Conservation (phyloP, 768 basidiomycete genomes). For the Lentinula raphanica region DNA sequence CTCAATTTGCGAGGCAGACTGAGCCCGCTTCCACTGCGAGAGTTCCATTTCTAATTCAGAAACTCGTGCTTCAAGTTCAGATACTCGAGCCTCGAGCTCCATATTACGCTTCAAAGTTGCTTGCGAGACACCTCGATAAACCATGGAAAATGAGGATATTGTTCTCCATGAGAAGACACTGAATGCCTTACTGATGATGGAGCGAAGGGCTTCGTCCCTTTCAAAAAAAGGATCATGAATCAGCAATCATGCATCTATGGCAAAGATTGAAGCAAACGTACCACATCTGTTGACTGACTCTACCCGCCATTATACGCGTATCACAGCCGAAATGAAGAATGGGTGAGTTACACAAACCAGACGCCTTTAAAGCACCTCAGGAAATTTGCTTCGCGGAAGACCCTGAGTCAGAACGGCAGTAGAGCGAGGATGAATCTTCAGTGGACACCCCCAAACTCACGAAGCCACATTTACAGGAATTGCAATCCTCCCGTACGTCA, state of each 20-base stretch:
- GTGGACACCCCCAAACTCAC: conserved; percentile 39
- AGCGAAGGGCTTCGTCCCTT: conserved; percentile 65
- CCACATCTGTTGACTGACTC: conserved; percentile 64
- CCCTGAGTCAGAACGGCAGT: conserved; percentile 38
- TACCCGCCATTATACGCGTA: conserved; percentile 51
- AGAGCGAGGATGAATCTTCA: conserved; percentile 34
- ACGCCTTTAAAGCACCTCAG: conserved; percentile 38
- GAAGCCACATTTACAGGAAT: conserved; percentile 20
- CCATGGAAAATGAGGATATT: conserved; percentile 3
- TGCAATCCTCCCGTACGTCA: conserved; percentile 7
- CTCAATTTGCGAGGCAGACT: conserved; percentile 56
- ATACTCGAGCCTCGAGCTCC: conserved; percentile 58
- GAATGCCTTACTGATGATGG: conserved; percentile 45
- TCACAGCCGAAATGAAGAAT: conserved; percentile 23
- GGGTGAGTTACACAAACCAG: conserved; percentile 11
- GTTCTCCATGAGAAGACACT: background rate
- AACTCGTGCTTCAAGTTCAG: conserved; percentile 64
- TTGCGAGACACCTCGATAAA: conserved; percentile 53
- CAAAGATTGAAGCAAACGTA: conserved; percentile 20
- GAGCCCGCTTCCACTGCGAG: conserved; percentile 66
- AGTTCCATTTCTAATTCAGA: conserved; percentile 67
- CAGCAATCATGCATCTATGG: background rate
- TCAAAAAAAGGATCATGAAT: conserved; percentile 7
- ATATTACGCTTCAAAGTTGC: conserved; percentile 59
- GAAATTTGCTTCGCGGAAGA: conserved; percentile 51